Percentiles rank a stretch among this genome's conserved stretches.
These are phyloP conservation scores for Candida chilensis DNA, from an alignment of 805 yeast genomes.

Conservation along the genomic window DNA sequence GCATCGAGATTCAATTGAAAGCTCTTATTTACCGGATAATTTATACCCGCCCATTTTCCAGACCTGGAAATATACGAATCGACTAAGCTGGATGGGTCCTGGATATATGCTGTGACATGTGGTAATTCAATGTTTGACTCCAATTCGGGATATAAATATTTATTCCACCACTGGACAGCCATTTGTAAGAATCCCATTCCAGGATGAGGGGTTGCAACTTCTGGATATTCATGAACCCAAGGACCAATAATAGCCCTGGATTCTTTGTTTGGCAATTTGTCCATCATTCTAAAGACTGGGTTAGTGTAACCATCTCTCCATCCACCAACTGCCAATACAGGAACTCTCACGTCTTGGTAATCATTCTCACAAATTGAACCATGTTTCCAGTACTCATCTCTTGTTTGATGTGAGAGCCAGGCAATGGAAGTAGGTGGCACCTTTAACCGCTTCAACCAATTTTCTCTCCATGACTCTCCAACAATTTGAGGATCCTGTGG, in stretches of 20 bases:
- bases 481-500: slow-evolving; percentile 35
- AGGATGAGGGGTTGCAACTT: slow-evolving; percentile 36
- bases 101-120: slow-evolving; percentile 27
- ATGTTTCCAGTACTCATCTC: slow-evolving; percentile 38
- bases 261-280: slow-evolving; percentile 20
- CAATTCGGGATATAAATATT: slow-evolving; percentile 20
- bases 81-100: slow-evolving; percentile 27
- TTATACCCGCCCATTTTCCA: slow-evolving; percentile 35
- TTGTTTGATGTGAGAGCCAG: slow-evolving; percentile 33
- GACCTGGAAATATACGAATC: slow-evolving; percentile 25
- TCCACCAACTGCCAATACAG: slow-evolving; percentile 34
- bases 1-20: no score
- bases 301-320: slow-evolving; percentile 39
- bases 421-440: slow-evolving; percentile 27
- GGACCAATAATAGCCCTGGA: slow-evolving; percentile 32
- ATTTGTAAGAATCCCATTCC: slow-evolving; percentile 33
- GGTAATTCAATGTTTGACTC: slow-evolving; percentile 16
- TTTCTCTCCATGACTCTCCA: slow-evolving; percentile 26
- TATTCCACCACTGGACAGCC: slow-evolving; percentile 29
- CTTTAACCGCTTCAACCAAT: slow-evolving; percentile 28
- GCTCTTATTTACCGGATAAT: no score
- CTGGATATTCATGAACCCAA: slow-evolving; percentile 42
- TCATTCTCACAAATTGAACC: slow-evolving; percentile 36
- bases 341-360: slow-evolving; percentile 25
- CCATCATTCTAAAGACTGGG: slow-evolving; percentile 33